A percentile compares a stretch with the other conserved stretches of the same genome.
These are phyloP conservation scores for Melampsora abietis-canadensis DNA, from an alignment of 1,284 basidiomycete genomes.

Conservation along the genomic window DNA sequence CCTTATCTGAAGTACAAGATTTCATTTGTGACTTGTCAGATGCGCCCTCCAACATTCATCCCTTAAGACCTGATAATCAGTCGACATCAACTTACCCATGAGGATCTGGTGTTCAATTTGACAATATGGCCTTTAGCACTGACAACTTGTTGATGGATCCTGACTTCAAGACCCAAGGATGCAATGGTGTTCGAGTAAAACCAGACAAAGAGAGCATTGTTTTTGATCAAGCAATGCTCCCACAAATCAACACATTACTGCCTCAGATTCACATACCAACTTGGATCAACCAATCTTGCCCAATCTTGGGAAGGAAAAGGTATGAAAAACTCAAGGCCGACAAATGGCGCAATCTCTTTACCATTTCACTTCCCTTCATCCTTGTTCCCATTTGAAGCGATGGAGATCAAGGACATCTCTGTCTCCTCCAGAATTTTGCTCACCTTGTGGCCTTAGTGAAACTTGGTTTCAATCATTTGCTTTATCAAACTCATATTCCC, in stretches of 20 bases:
- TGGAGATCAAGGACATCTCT: background rate
- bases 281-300: constrained; percentile 19
- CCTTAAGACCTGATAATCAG: background rate
- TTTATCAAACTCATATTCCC: background rate
- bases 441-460: constrained; percentile 2
- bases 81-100: background rate
- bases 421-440: constrained; percentile 21
- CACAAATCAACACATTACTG: constrained; percentile 1
- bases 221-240: constrained; percentile 2
- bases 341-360: constrained; percentile 27
- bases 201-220: background rate
- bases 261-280: constrained; percentile 6
- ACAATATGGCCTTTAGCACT: background rate
- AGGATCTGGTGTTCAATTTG: background rate
- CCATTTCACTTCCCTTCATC: constrained; percentile 12
- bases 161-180: constrained; percentile 14
- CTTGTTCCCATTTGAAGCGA: constrained; percentile 4
- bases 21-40: background rate
- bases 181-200: constrained; percentile 9
- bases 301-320: constrained; percentile 19
- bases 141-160: background rate
- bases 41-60: background rate
- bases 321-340: constrained; percentile 23
- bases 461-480: background rate
- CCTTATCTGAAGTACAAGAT: background rate